phyloP scores from a whole-genome alignment of 495 filamentous ascomycete species.

The Aspergillus diversus region DNA sequence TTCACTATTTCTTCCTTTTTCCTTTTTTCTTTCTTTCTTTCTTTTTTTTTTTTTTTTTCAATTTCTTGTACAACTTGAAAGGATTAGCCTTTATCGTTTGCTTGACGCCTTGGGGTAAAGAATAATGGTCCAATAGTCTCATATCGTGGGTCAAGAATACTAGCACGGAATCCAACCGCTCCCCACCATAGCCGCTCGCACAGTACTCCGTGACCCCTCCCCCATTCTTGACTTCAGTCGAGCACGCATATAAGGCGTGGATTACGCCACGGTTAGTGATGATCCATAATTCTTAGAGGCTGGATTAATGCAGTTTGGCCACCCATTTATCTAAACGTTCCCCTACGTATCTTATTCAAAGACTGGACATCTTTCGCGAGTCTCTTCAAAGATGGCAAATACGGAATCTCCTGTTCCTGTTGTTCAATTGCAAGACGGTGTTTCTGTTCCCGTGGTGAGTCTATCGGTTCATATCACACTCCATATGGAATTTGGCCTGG shows the following conservation, averaged over 20 bases:
- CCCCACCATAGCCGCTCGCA: not conserved
- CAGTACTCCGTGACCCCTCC: not conserved
- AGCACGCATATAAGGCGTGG: not conserved
- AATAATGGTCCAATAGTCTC: not conserved
- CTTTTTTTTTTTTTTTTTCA: too few species aligned
- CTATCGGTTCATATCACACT: not conserved
- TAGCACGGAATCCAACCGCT: not conserved
- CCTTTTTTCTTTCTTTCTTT: too few species aligned
- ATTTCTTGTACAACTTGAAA: too few species aligned
- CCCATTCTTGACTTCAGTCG: not conserved
- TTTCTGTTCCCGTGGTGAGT: conserved; percentile 71
- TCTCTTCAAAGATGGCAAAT: not conserved
- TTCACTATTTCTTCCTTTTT: too few species aligned
- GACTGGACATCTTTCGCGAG: too few species aligned
- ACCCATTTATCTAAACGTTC: too few species aligned
- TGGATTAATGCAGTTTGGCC: not conserved
- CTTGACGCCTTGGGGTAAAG: not conserved
- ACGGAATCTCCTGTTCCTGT: conserved; percentile 39
- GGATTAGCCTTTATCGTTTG: too few species aligned
- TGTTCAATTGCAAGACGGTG: conserved; percentile 72
- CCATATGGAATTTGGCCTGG: too few species aligned
- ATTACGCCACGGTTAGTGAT: not conserved
- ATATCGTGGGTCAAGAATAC: not conserved
- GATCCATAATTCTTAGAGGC: not conserved
- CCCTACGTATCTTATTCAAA: too few species aligned